phyloP scores from a whole-genome alignment of 2,329 filamentous ascomycete genomes.

The Colletotrichum sansevieriae region DNA sequence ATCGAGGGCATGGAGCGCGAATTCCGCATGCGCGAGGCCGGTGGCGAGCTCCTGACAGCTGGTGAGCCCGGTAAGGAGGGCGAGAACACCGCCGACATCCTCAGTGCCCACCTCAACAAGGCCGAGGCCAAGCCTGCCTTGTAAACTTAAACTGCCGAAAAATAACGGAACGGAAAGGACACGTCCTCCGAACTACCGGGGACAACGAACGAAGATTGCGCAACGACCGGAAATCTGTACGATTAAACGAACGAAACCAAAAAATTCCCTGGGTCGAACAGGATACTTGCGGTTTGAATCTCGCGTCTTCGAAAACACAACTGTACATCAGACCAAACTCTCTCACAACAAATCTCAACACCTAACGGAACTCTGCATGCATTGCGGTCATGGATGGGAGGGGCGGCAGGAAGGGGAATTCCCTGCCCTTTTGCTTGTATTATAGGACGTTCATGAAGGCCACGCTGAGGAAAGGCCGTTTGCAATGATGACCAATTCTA shows the following conservation, averaged over 20 bases:
- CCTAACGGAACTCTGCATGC: slow-evolving; percentile 39
- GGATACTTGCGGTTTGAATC: slow-evolving; percentile 14
- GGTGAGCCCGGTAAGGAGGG: slow-evolving; percentile 52
- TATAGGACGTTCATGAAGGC: slow-evolving; percentile 41
- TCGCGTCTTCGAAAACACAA: slow-evolving; percentile 30
- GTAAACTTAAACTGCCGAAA: slow-evolving; percentile 49
- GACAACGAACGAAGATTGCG: slow-evolving; percentile 27
- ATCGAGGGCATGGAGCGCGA: slow-evolving; percentile 98
- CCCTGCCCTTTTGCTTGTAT: slow-evolving; percentile 40
- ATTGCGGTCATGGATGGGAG: slow-evolving; percentile 40
- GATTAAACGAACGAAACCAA: too few relatives aligned
- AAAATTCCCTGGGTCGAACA: slow-evolving; percentile 10
- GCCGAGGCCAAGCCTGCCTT: slow-evolving; percentile 63
- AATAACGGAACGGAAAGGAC: neutral
- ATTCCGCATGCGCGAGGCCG: slow-evolving; percentile 94
- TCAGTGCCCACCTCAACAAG: slow-evolving; percentile 63
- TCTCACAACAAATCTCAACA: slow-evolving; percentile 32
- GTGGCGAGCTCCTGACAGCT: slow-evolving; percentile 76
- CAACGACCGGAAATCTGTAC: neutral
- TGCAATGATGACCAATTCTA: slow-evolving; percentile 41
- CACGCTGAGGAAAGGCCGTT: slow-evolving; percentile 27
- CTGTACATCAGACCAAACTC: slow-evolving; percentile 40
- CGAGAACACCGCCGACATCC: slow-evolving; percentile 60
- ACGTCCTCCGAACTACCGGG: neutral
- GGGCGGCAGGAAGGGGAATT: slow-evolving; percentile 38